These are phyloP conservation scores for Paramecium sexaurelia DNA, from an alignment of 73 alveolate genomes.

Conservation along the genomic window DNA sequence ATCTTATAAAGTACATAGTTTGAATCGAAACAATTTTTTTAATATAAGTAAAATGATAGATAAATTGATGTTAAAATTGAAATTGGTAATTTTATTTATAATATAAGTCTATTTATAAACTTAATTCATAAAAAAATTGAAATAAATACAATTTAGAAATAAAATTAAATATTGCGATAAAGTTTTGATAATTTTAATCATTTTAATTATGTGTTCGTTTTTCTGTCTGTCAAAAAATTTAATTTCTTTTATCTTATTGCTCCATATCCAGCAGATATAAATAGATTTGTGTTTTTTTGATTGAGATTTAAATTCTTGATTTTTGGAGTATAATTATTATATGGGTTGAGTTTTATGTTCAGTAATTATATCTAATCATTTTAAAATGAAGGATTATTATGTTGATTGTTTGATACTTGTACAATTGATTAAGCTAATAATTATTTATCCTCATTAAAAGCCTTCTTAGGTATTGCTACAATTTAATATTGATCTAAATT, in stretches of 20 bases:
- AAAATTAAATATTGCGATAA: neutral
- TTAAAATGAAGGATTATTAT: neutral
- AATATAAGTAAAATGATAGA: neutral
- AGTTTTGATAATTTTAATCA: neutral
- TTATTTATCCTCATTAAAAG: neutral
- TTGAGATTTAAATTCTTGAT: neutral
- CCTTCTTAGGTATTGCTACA: neutral
- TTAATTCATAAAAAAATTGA: neutral
- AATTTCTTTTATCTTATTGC: neutral
- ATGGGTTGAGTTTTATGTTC: neutral
- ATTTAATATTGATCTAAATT: constrained; percentile 25
- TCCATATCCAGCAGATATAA: neutral
- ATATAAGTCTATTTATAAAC: neutral
- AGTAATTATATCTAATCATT: neutral
- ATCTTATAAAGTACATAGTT: neutral
- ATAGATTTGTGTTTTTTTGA: neutral
- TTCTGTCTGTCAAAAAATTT: neutral
- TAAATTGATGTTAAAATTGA: too few relatives aligned
- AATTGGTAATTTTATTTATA: too few relatives aligned
- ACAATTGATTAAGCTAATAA: neutral
- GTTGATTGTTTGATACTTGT: neutral
- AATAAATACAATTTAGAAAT: neutral
- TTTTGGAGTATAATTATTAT: neutral
- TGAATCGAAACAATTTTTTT: neutral
- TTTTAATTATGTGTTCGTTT: neutral